These are phyloP conservation scores for Papiliotrema fonsecae DNA, from an alignment of 1,284 basidiomycete genomes.

Conservation along the genomic window DNA sequence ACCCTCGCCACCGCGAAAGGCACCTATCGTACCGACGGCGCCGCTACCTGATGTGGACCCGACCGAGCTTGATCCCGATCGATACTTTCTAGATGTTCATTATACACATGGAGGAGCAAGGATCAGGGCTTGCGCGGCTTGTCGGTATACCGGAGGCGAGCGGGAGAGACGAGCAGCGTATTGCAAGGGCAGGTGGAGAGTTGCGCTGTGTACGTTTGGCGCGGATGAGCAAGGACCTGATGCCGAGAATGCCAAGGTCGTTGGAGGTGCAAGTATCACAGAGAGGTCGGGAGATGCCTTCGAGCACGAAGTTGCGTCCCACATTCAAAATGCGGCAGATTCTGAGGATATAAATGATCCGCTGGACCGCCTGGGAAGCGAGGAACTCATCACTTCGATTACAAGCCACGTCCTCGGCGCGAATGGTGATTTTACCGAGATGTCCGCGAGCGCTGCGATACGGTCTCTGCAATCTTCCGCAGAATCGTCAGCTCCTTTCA, in stretches of 20 bases:
- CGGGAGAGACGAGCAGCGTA: not conserved
- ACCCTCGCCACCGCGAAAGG: not conserved
- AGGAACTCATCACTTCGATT: too few species aligned
- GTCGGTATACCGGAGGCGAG: not conserved
- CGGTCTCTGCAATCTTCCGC: too few species aligned
- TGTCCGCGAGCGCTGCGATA: too few species aligned
- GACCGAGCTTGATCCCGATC: conserved; percentile 1
- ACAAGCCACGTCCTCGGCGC: too few species aligned
- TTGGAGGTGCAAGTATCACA: too few species aligned
- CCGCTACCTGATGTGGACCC: not conserved
- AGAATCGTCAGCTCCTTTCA: not conserved
- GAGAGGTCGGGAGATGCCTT: too few species aligned
- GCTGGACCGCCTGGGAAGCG: too few species aligned
- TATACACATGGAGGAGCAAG: not conserved
- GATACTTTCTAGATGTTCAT: not conserved
- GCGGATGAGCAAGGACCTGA: not conserved
- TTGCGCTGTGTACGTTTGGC: not conserved
- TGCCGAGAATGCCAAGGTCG: not conserved
- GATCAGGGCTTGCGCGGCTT: not conserved
- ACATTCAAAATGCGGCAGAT: too few species aligned
- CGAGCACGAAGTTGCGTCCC: too few species aligned
- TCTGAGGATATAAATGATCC: too few species aligned
- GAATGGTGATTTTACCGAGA: too few species aligned
- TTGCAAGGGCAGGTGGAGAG: conserved; percentile 1
- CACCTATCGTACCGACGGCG: not conserved